Base-by-base conservation (phyloP, 306 rosid genomes). In the Dalbergia cochinchinensis region DNA sequence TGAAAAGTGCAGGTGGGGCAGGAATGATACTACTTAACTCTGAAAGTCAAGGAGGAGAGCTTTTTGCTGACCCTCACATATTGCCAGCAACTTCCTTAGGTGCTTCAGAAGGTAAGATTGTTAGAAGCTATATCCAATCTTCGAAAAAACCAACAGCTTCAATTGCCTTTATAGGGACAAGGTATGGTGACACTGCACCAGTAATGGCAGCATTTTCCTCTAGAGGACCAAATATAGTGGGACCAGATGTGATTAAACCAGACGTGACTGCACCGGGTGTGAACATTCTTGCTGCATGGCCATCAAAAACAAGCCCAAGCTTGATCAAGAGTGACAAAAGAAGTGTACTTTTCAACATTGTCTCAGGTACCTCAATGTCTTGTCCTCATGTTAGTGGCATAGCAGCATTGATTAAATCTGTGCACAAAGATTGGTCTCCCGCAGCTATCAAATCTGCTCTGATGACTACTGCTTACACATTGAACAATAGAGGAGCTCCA, bases 361-460 rank as follows among this genome's bases (percentile, higher is more conserved):
- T 87, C 19, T 92, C 97, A n/a, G 94, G 97, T 16, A 90, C 97
- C 39, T 92, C 97, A 44, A 92, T 92, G 97, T 90, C 97, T 37
- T 92, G 97, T 45, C 93, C 94, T 69, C 94, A 92, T 83, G 97
- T 77, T 11, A 90, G 94, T 71, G 97, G 97, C 44, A 2, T 90
- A 26, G 94, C 91, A 47, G 91, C 92, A 4, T 79, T 85, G 16
- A 14, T 91, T 61, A 92, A 82, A 65, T 84, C 92, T 4, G 77
- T 59, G 3, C 92, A 91, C 18, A 87, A 58, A 66, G 77, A 69
- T 64, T 89, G 91, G 92, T 91, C 97, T 4, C 92, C 92, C 47
- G 90, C 97, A 18, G 91, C 88, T 0, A 86, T 90, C 64, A 92
- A 90, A 86, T 92, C 97, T 9, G 91, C 97, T 2, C 78, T 92